Base-by-base conservation (phyloP, 2,329 filamentous ascomycete species). In the Zymoseptoria crescenta region DNA sequence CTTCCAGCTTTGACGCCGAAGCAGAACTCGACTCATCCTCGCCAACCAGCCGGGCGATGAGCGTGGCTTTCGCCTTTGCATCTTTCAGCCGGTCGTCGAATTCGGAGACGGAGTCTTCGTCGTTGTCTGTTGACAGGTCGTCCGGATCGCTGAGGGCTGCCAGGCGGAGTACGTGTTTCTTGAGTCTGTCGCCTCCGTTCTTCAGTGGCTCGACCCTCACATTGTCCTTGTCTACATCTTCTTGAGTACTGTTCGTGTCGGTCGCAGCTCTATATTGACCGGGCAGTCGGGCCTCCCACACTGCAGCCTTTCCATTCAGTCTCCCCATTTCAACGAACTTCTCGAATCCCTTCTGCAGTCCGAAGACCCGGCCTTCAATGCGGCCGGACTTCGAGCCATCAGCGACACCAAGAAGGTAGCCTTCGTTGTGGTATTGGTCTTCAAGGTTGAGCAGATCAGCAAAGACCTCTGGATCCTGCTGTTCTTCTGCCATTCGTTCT, bases 331-430 rank as follows among this genome's bases (percentile, higher is more conserved):
- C 87, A 49, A 88, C 72, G 70, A 95, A 96, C 75, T 96, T 97
- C 68, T 96, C 90, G 68, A 94, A 97, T 0, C 92, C 93, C 64
- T 92, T 94, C 72, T 95, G 88, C 49, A 97, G 83, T 0, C 93
- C 94, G 71, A 97, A 91, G 20, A 91, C 84, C 55, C 91, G 88
- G 61, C 94, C 94, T 80, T 99, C 94, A 64, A 90, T 85, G 59
- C 87, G 86, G 48, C 94, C 94, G 30, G 89, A 87, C 60, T 82
- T 81, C 49, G 84, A 79, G 60, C 94, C 94, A 74, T 96, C 93
- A 49, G 80, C 76, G 53, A 84, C 74, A 50, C 94, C 94, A 57
- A 90, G 82, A 5, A 80, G 74, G 77, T 91, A 93, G 60, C 94
- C 94, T 74, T 93, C 85, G 51, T 83, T 79, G 77, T 96, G 96